Evolutionary conservation across 148 eudicot genomes (phyloP).

Genomic region (Rhododendron mucronatum): DNA sequence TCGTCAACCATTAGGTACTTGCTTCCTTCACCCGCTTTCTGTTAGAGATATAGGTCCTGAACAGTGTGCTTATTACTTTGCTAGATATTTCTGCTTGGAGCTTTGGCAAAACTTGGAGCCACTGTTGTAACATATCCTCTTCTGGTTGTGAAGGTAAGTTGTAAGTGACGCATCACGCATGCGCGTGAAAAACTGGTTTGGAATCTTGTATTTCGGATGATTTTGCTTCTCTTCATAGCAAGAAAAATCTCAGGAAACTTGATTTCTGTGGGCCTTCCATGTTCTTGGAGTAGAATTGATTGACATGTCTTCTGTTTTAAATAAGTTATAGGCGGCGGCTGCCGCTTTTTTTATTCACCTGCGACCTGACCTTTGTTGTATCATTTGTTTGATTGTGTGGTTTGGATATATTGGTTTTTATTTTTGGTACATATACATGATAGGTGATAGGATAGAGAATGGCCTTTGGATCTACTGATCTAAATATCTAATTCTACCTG

Average conservation of each 20-base stretch:
- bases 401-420: neutral
- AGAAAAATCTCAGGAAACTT: neutral
- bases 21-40: neutral
- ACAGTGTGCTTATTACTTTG: slow-evolving; percentile 6
- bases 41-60: slow-evolving; percentile 4
- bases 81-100: slow-evolving; percentile 88
- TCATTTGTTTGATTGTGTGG: neutral
- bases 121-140: slow-evolving; percentile 96
- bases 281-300: neutral
- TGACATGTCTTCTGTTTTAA: neutral
- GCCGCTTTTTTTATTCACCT: neutral
- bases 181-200: slow-evolving; percentile 1
- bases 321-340: neutral
- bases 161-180: slow-evolving; percentile 18
- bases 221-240: neutral
- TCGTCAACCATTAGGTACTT: neutral
- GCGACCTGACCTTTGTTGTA: neutral
- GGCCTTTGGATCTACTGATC: neutral
- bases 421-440: neutral
- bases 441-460: neutral
- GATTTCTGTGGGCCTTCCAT: neutral
- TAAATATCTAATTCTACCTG: neutral
- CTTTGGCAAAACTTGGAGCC: slow-evolving; percentile 97
- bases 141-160: slow-evolving; percentile 72
- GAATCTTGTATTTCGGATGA: neutral